Base-by-base conservation (phyloP, 2,329 filamentous ascomycete species). In the Colletotrichum zoysiae region DNA sequence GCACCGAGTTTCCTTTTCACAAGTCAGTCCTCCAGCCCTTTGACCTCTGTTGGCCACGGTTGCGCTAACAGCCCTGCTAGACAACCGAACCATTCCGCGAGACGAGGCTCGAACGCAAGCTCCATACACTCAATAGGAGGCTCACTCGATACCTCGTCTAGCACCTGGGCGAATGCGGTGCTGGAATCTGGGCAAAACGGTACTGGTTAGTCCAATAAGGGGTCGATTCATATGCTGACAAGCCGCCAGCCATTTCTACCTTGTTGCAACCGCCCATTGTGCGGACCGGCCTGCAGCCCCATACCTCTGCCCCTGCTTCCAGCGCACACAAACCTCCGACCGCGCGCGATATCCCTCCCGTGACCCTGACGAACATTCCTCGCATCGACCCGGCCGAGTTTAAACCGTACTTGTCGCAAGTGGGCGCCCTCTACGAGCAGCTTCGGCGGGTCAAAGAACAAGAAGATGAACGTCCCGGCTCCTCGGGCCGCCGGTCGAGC, bases 191-290 rank as follows among this genome's bases (percentile, higher is more conserved):
- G 92, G 14, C 93, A 95, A 77, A 98, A 97, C 88, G 95, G 92
- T 93, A 80, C 40, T 23, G 30, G 33, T 46, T n/a, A 30, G 7
- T 33, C 26, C 20, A 38, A 23, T 40, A 35, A 38, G 23, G 35
- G 73, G 38, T 35, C 40, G 14, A 16, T 42, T 33, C 8, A 11
- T 18, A 46, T 62, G 57, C 62, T 67, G 48, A 61, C 64, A 59
- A 67, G 26, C 38, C 65, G 67, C 16, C 74, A 94, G 93, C 96
- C 73, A 98, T 98, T 76, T 97, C 95, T 11, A 97, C 94, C 1
- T 87, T 98, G n/a, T 88, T 98, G 5, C 93, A 97, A 78, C 92
- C 94, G 38, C 94, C 95, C 4, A 97, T 97, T 75, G 90, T 97
- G 69, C 90, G 95, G 74, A 97, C 95, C 2, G 95, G 95, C 68